A percentile compares a stretch with the other conserved stretches of the same genome.
Evolutionary conservation across 768 basidiomycete species (phyloP).

Genomic region (Phlegmacium glaucopus): DNA sequence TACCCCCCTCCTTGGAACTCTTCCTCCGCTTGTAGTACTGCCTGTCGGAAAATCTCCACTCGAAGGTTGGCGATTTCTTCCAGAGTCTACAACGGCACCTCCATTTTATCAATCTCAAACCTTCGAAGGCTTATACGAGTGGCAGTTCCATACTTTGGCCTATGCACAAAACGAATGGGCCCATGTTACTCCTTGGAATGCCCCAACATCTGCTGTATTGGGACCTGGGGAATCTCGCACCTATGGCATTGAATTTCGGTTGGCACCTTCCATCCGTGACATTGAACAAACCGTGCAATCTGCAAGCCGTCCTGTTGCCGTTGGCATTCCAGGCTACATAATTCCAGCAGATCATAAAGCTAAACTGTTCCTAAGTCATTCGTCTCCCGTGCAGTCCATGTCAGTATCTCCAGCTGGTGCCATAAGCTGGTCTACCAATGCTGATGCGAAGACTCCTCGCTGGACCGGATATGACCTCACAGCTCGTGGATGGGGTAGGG

Average conservation of each 20-base stretch:
- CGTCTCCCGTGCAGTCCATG: conserved; percentile 38
- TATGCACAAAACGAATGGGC: conserved; percentile 57
- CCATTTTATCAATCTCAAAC: conserved; percentile 58
- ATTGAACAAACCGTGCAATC: conserved; percentile 44
- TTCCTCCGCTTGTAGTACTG: conserved; percentile 47
- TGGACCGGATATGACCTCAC: conserved; percentile 51
- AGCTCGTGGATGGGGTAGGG: conserved; percentile 41
- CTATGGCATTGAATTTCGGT: conserved; percentile 49
- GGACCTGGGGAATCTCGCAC: conserved; percentile 46
- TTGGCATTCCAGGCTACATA: conserved; percentile 52
- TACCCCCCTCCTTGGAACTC: conserved; percentile 51
- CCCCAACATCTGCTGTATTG: conserved; percentile 44
- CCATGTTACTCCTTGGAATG: conserved; percentile 50
- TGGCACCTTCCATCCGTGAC: conserved; percentile 46
- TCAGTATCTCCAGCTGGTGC: conserved; percentile 44
- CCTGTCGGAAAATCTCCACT: conserved; percentile 46
- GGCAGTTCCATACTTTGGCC: conserved; percentile 56
- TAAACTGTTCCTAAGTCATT: conserved; percentile 49
- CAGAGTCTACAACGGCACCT: conserved; percentile 40
- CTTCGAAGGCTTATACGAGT: conserved; percentile 57
- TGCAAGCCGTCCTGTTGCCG: conserved; percentile 44
- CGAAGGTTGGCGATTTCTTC: conserved; percentile 58
- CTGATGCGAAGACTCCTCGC: conserved; percentile 35
- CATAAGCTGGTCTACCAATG: conserved; percentile 41
- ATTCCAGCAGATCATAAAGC: conserved; percentile 44